Evolutionary conservation across 805 yeast species (phyloP).

Genomic region (Isabelozyma rhagii): DNA sequence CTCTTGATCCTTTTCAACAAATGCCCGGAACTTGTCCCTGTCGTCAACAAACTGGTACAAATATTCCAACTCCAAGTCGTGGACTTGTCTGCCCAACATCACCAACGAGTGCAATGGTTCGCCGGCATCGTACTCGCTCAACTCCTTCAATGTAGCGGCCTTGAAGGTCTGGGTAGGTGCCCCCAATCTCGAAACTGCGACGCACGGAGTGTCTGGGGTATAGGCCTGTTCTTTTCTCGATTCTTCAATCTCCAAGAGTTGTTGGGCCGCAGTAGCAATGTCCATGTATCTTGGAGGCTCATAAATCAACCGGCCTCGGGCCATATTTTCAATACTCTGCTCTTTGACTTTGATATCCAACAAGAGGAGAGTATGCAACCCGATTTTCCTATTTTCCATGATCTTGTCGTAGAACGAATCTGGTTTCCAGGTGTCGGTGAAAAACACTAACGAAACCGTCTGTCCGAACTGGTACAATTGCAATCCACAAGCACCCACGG

Average conservation of each 20-base stretch:
- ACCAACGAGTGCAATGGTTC: slow-evolving; percentile 92
- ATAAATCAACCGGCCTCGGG: slow-evolving; percentile 84
- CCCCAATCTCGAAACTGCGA: slow-evolving; percentile 89
- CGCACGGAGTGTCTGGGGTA: slow-evolving; percentile 85
- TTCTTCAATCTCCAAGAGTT: slow-evolving; percentile 85
- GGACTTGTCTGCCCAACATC: slow-evolving; percentile 89
- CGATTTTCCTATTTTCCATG: slow-evolving; percentile 84
- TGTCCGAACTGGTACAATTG: slow-evolving; percentile 95
- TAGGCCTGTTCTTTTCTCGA: slow-evolving; percentile 72
- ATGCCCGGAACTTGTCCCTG: slow-evolving; percentile 43
- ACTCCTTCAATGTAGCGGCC: slow-evolving; percentile 78
- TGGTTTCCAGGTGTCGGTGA: slow-evolving; percentile 94
- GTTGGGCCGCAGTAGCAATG: slow-evolving; percentile 84
- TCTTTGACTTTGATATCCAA: slow-evolving; percentile 95
- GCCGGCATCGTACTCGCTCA: slow-evolving; percentile 84
- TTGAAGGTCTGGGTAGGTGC: slow-evolving; percentile 78
- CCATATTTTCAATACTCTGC: slow-evolving; percentile 91
- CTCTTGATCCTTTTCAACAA: slow-evolving; percentile 59
- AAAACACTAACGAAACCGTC: slow-evolving; percentile 93
- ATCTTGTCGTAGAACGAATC: slow-evolving; percentile 90
- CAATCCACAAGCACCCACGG: slow-evolving; percentile 96
- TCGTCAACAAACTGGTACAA: slow-evolving; percentile 73
- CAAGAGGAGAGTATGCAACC: slow-evolving; percentile 84
- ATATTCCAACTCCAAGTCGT: slow-evolving; percentile 87
- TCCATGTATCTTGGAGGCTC: slow-evolving; percentile 98